These are phyloP conservation scores for Scheffersomyces quercinus DNA, from an alignment of 1,139 yeast species.

Conservation along the genomic window DNA sequence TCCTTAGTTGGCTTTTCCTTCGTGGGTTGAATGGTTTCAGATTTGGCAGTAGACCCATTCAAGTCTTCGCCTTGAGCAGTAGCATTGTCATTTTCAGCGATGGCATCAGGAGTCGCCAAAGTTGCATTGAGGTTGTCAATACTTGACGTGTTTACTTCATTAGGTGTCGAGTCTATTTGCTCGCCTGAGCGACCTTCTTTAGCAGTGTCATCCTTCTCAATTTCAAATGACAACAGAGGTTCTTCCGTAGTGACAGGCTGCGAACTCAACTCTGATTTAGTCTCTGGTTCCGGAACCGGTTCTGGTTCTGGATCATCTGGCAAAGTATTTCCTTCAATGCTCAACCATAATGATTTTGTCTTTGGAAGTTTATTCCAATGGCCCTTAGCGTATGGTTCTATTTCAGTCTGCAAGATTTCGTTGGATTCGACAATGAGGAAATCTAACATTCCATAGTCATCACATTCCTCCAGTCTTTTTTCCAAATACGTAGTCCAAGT, in stretches of 20 bases:
- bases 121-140: not conserved
- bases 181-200: not conserved
- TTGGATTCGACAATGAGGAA: slow-evolving; percentile 16
- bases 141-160: not conserved
- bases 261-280: not conserved
- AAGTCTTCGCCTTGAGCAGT: slow-evolving; percentile 2
- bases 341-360: slow-evolving; percentile 11
- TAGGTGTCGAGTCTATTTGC: too few relatives aligned
- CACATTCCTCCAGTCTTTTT: slow-evolving; percentile 8
- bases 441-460: slow-evolving; percentile 17
- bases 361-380: slow-evolving; percentile 16
- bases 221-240: not conserved
- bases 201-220: not conserved
- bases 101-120: not conserved
- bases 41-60: not conserved
- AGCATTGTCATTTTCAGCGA: not conserved
- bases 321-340: slow-evolving; percentile 6
- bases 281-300: not conserved
- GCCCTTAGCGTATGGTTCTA: slow-evolving; percentile 14
- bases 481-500: slow-evolving; percentile 22
- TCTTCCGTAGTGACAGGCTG: too few relatives aligned
- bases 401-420: slow-evolving; percentile 12
- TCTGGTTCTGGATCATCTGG: slow-evolving; percentile 1
- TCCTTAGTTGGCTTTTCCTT: slow-evolving; percentile 6
- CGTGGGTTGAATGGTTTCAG: not conserved